These are phyloP conservation scores for Aspergillus sp. DNA, from an alignment of 2,329 filamentous ascomycete species.

Conservation along the genomic window DNA sequence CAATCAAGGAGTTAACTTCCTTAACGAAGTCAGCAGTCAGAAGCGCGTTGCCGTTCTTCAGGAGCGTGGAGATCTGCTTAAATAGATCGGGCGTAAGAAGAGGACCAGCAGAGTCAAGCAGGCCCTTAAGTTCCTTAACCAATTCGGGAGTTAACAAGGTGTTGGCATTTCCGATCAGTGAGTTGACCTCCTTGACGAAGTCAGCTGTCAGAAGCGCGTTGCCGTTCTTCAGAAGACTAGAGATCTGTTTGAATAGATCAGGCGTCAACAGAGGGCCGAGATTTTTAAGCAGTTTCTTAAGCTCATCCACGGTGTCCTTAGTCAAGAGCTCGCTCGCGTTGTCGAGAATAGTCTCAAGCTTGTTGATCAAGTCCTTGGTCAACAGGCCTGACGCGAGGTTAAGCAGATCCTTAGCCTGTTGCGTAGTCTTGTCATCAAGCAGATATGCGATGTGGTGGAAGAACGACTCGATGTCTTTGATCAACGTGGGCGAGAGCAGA, in stretches of 20 bases:
- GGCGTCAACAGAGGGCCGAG: conserved; percentile 20
- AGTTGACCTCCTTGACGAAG: conserved; percentile 23
- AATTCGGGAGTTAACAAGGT: conserved; percentile 19
- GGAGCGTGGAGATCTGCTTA: conserved; percentile 15
- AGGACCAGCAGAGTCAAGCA: conserved; percentile 20
- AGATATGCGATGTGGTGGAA: conserved; percentile 35
- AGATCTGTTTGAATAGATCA: conserved; percentile 29
- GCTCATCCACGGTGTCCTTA: conserved; percentile 25
- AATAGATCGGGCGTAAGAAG: conserved; percentile 18
- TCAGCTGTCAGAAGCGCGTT: conserved; percentile 26
- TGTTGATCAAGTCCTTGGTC: conserved; percentile 25
- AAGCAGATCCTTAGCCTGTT: conserved; percentile 30
- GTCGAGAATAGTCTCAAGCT: conserved; percentile 21
- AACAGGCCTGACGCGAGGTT: conserved; percentile 24
- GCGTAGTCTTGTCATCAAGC: conserved; percentile 32
- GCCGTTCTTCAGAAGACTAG: conserved; percentile 28
- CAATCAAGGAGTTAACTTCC: conserved; percentile 30
- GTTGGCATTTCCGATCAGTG: conserved; percentile 19
- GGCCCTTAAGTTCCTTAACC: conserved; percentile 24
- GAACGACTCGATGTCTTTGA: conserved; percentile 34
- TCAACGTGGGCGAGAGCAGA: conserved; percentile 28
- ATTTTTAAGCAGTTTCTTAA: conserved; percentile 22
- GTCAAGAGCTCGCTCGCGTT: conserved; percentile 22
- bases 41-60: conserved; percentile 21
- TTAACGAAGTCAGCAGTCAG: conserved; percentile 25